Evolutionary conservation across 2,329 filamentous ascomycete species (phyloP).

Genomic region (Trichoderma endophyticum): DNA sequence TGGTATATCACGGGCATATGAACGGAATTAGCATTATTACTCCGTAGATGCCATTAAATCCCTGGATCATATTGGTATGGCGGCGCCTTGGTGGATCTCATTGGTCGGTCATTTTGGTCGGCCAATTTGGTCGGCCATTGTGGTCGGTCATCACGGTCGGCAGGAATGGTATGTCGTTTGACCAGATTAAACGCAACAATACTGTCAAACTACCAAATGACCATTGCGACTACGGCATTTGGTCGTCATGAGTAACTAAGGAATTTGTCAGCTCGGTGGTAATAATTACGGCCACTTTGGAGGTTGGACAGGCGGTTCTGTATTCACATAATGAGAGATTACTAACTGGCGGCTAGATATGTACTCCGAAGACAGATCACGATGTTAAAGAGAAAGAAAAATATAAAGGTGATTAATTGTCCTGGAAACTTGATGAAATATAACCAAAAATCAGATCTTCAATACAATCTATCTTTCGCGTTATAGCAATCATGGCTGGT

Average conservation of each 20-base stretch:
- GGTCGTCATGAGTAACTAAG: background rate
- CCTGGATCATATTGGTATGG: background rate
- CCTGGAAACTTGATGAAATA: background rate
- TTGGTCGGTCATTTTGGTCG: background rate
- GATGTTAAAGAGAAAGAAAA: background rate
- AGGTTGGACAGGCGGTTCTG: background rate
- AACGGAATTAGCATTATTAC: background rate
- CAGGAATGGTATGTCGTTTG: background rate
- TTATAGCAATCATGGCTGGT: background rate
- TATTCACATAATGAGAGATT: background rate
- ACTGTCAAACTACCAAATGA: background rate
- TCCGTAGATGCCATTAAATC: background rate
- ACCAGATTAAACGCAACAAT: background rate
- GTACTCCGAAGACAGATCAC: background rate
- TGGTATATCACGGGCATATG: background rate
- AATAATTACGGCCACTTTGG: background rate
- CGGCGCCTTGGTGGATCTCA: background rate
- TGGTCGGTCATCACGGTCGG: background rate
- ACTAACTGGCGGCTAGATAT: background rate
- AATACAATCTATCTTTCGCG: background rate
- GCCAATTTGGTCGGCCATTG: background rate
- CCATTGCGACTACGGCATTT: background rate
- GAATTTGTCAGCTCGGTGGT: background rate
- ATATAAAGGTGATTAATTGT: background rate
- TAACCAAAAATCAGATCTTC: background rate